Evolutionary conservation across 805 yeast species (phyloP).

Genomic region (Starmerella roubikii): DNA sequence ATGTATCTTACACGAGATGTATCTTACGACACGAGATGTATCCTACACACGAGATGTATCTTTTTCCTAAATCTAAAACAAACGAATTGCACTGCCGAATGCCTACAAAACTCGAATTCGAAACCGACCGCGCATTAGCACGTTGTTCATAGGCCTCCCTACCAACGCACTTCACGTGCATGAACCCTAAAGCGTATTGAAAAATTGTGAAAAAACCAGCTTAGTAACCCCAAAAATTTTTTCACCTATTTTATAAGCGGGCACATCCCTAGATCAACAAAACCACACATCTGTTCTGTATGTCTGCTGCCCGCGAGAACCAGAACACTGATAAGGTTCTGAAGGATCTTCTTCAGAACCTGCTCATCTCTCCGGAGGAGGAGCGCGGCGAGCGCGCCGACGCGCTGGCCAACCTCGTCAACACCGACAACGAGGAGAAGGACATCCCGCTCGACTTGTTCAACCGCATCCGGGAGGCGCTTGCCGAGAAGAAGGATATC

Average conservation of each 20-base stretch:
- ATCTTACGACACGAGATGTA: no score
- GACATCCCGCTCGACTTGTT: conserved; percentile 90
- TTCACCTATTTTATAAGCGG: conserved; percentile 3
- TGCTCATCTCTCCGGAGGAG: conserved; percentile 73
- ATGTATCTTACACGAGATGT: no score
- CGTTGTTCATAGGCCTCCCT: no score
- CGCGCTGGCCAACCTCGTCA: conserved; percentile 83
- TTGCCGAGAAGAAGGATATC: conserved; percentile 66
- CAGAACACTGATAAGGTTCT: conserved; percentile 48
- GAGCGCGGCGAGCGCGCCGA: conserved; percentile 74
- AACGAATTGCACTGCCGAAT: no score
- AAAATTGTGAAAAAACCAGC: not conserved
- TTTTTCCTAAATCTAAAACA: no score
- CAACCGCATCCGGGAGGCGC: conserved; percentile 56
- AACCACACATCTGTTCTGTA: conserved; percentile 1
- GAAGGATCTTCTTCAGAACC: conserved; percentile 83
- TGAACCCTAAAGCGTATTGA: no score
- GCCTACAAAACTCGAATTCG: no score
- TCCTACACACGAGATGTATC: no score
- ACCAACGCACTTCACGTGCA: no score
- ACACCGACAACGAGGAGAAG: conserved; percentile 95
- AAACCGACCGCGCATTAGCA: no score
- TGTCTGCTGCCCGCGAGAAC: conserved; percentile 23
- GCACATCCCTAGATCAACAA: conserved; percentile 9
- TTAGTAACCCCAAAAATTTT: conserved; percentile 7